phyloP scores from a whole-genome alignment of 805 yeast genomes.

The Sugiyamaella marilandica region DNA sequence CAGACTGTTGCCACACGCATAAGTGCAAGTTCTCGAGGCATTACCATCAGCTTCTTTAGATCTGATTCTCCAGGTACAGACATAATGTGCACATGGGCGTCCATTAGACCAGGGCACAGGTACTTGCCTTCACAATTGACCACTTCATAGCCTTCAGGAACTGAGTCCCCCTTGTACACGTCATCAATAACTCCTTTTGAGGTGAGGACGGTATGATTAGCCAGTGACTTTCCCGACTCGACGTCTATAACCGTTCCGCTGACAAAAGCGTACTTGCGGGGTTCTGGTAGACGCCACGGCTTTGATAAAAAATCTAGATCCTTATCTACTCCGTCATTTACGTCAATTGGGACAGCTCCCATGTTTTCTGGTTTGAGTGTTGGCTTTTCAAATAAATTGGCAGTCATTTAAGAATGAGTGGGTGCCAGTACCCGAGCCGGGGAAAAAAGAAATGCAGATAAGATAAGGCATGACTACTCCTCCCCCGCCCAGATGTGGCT shows the following conservation, averaged over 20 bases:
- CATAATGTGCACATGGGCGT: slow-evolving; percentile 3
- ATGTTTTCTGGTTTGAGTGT: not conserved
- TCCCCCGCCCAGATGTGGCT: no score
- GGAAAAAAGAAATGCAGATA: not conserved
- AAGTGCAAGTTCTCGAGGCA: not conserved
- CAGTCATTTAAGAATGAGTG: not conserved
- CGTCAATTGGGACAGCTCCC: not conserved
- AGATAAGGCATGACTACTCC: not conserved
- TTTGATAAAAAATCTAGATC: not conserved
- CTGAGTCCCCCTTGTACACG: not conserved
- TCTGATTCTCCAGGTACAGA: slow-evolving; percentile 5
- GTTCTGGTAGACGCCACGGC: not conserved
- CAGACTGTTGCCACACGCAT: not conserved
- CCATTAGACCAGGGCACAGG: not conserved
- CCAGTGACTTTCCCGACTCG: not conserved
- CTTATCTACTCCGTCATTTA: not conserved
- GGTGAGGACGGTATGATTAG: not conserved
- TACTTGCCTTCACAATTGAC: not conserved
- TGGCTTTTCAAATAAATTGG: not conserved
- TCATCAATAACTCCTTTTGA: not conserved
- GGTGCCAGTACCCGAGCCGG: not conserved
- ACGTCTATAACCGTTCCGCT: not conserved
- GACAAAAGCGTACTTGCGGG: not conserved
- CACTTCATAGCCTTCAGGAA: not conserved
- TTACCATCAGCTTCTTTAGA: slow-evolving; percentile 2